These are phyloP conservation scores for Haplosporangium gracile DNA, from an alignment of 192 early-diverging fungal species.

Conservation along the genomic window DNA sequence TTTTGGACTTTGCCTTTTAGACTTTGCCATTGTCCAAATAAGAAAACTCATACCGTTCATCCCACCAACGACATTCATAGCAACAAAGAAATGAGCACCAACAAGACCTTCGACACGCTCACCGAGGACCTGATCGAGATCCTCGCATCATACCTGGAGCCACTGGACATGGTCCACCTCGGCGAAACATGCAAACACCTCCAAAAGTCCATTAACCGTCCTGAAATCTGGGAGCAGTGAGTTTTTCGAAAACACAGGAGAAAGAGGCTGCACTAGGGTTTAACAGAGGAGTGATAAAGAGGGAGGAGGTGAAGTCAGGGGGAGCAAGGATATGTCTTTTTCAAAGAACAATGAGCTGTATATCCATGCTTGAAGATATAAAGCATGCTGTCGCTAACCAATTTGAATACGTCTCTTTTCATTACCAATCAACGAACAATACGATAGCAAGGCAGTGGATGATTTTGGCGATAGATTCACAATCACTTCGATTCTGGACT, in stretches of 20 bases:
- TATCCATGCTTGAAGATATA: neutral
- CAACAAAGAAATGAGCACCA: slow-evolving; percentile 3
- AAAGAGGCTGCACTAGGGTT: neutral
- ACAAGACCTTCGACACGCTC: slow-evolving; percentile 50
- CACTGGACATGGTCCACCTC: slow-evolving; percentile 49
- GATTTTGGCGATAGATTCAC: slow-evolving; percentile 69
- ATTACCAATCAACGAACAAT: neutral
- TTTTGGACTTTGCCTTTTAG: no score
- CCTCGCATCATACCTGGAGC: slow-evolving; percentile 54
- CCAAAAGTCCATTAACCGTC: slow-evolving; percentile 27
- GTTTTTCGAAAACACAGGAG: slow-evolving; percentile 7
- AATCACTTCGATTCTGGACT: slow-evolving; percentile 60
- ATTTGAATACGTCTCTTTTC: neutral
- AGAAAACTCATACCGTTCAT: neutral
- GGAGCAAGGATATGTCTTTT: no score
- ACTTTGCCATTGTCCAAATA: no score
- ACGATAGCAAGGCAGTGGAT: slow-evolving; percentile 60
- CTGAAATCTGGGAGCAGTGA: slow-evolving; percentile 54
- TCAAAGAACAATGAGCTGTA: neutral
- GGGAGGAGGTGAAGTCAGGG: neutral
- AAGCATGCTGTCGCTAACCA: neutral
- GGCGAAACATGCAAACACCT: slow-evolving; percentile 44
- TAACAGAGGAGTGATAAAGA: neutral
- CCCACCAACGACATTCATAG: neutral
- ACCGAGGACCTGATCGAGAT: slow-evolving; percentile 46